Percentiles rank a stretch among this genome's conserved stretches.
These are phyloP conservation scores for Leccinum colubrinum DNA, from an alignment of 1,284 basidiomycete genomes.

Conservation along the genomic window DNA sequence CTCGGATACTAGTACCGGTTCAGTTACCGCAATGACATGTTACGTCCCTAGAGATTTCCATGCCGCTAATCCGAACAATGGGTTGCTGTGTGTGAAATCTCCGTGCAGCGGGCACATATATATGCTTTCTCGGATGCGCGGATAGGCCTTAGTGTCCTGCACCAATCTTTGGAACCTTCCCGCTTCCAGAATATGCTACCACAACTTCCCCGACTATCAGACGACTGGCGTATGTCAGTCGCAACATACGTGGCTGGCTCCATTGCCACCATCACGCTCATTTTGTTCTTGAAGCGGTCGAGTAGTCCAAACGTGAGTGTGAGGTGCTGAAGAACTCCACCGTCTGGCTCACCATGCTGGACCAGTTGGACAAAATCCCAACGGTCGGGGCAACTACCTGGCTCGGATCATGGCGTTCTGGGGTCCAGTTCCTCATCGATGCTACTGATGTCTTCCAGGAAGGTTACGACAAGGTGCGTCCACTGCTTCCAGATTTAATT, in stretches of 20 bases:
- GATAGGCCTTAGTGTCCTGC: background rate
- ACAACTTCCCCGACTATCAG: background rate
- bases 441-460: conserved; percentile 18
- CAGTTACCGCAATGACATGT: background rate
- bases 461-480: conserved; percentile 23
- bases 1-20: background rate
- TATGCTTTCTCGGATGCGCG: background rate
- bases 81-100: background rate
- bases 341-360: background rate
- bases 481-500: background rate
- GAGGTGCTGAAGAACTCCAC: too few relatives aligned
- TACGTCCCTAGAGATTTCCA: background rate
- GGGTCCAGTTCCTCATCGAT: conserved; percentile 8
- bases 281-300: background rate
- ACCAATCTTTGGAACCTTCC: background rate
- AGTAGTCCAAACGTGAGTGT: conserved; percentile 1
- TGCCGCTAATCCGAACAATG: background rate
- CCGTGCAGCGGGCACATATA: background rate
- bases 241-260: background rate
- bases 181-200: background rate
- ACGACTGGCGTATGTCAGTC: background rate
- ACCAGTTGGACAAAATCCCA: conserved; percentile 21
- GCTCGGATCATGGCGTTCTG: conserved; percentile 21
- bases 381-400: conserved; percentile 22
- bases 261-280: background rate